Evolutionary conservation across 441 rosid species (phyloP).

Genomic region (Mallotus repandus): DNA sequence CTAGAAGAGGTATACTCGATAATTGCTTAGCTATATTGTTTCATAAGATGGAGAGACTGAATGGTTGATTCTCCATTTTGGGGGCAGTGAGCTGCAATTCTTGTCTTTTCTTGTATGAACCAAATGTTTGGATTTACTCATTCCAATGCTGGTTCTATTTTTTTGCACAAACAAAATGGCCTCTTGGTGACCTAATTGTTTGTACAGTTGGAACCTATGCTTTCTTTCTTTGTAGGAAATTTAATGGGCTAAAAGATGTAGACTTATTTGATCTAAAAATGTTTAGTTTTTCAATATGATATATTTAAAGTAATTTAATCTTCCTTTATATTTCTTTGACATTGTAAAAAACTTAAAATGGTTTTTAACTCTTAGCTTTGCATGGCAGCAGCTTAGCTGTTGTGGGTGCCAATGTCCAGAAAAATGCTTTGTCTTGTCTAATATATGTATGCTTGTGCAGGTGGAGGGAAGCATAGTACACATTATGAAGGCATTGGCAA

Average conservation of each 20-base stretch:
- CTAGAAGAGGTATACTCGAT: background rate
- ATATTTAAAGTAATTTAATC: background rate
- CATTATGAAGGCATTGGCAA: constrained; percentile 96
- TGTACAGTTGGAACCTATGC: background rate
- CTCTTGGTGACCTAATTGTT: background rate
- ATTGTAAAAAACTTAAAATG: background rate
- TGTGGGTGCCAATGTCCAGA: constrained; percentile 8
- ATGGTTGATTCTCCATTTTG: background rate
- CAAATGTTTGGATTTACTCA: background rate
- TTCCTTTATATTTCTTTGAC: background rate
- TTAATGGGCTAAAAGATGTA: background rate
- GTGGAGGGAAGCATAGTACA: constrained; percentile 95
- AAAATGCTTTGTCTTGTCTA: constrained; percentile 12
- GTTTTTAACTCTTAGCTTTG: background rate
- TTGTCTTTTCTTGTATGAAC: background rate
- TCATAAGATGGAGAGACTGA: background rate
- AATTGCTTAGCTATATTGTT: background rate
- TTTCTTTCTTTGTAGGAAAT: background rate
- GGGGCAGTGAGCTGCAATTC: background rate
- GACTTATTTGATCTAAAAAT: background rate
- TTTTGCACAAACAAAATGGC: background rate
- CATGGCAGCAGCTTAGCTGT: constrained; percentile 6
- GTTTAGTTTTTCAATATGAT: background rate
- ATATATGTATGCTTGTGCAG: constrained; percentile 37
- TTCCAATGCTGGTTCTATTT: background rate